Conservation (phyloP, 192 early-diverging fungal genomes). For the Phlyctochytrium bullatum region DNA sequence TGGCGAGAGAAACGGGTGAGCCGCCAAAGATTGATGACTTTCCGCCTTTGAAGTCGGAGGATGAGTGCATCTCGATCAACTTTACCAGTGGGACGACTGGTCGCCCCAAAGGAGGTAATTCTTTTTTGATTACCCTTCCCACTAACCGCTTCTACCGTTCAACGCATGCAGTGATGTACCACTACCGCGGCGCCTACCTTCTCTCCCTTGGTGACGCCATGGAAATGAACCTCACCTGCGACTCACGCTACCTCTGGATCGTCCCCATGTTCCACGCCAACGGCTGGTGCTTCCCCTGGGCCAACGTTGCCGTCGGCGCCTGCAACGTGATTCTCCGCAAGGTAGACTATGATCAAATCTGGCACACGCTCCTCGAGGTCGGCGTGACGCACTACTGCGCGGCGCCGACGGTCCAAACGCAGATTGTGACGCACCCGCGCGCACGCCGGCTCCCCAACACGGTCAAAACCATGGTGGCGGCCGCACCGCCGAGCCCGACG, state of each 20-base stretch:
- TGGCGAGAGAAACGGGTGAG: conserved; percentile 30
- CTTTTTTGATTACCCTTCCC: not conserved
- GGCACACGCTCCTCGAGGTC: conserved; percentile 42
- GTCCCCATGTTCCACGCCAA: conserved; percentile 62
- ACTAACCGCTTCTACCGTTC: not conserved
- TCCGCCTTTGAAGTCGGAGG: conserved; percentile 45
- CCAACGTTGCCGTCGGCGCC: conserved; percentile 22
- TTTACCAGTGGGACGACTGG: conserved; percentile 63
- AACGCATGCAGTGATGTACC: conserved; percentile 38
- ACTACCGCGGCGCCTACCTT: conserved; percentile 56
- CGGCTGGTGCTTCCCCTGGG: conserved; percentile 37
- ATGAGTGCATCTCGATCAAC: conserved; percentile 48
- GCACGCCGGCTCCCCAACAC: conserved; percentile 30
- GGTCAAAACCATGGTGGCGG: conserved; percentile 40
- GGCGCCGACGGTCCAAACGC: conserved; percentile 60
- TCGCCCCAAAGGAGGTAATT: conserved; percentile 45
- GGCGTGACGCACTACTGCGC: conserved; percentile 57
- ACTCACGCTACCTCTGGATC: conserved; percentile 51
- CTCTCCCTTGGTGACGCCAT: conserved; percentile 41
- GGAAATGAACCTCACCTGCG: conserved; percentile 39
- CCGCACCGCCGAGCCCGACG: conserved; percentile 51
- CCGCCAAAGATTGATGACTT: conserved; percentile 41
- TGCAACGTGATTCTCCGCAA: conserved; percentile 53
- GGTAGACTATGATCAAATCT: conserved; percentile 55
- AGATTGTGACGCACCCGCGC: conserved; percentile 45